A percentile compares a stretch with the other conserved stretches of the same genome.
Conservation (phyloP, 202 grass and related monocot genomes). For the Saccharum hybrid region DNA sequence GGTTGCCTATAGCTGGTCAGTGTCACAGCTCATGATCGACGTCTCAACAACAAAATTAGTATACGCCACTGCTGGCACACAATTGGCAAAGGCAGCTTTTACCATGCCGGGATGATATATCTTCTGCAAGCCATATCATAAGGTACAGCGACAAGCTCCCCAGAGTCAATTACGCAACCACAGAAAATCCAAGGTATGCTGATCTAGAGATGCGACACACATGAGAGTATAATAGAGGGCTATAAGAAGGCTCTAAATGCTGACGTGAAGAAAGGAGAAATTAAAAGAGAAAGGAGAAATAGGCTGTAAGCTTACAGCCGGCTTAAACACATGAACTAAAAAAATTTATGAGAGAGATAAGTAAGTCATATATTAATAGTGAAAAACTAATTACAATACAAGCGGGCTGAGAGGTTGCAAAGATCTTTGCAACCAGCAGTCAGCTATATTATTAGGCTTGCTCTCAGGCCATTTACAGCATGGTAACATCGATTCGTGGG, state of each 20-base stretch:
- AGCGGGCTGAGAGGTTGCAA: no score
- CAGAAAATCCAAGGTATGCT: slow-evolving; percentile 10
- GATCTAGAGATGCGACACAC: neutral
- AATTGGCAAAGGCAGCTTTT: slow-evolving; percentile 30
- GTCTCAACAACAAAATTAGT: neutral
- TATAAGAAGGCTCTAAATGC: no score
- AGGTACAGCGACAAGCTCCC: slow-evolving; percentile 35
- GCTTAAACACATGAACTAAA: no score
- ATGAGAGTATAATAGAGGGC: no score
- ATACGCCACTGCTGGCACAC: slow-evolving; percentile 6
- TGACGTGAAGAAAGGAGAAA: no score
- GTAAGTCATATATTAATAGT: no score
- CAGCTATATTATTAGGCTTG: no score
- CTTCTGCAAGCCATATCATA: slow-evolving; percentile 2
- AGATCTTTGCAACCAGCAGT: no score
- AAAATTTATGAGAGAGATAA: no score
- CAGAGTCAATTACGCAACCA: slow-evolving; percentile 46
- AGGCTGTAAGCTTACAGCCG: no score
- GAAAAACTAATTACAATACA: no score
- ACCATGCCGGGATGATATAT: neutral
- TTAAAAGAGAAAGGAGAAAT: no score
- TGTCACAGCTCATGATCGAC: slow-evolving; percentile 5
- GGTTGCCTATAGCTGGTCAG: neutral
- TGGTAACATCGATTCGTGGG: neutral
- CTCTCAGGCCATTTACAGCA: neutral